Conservation (phyloP, 2,329 filamentous ascomycete genomes). For the Claviceps sp. region DNA sequence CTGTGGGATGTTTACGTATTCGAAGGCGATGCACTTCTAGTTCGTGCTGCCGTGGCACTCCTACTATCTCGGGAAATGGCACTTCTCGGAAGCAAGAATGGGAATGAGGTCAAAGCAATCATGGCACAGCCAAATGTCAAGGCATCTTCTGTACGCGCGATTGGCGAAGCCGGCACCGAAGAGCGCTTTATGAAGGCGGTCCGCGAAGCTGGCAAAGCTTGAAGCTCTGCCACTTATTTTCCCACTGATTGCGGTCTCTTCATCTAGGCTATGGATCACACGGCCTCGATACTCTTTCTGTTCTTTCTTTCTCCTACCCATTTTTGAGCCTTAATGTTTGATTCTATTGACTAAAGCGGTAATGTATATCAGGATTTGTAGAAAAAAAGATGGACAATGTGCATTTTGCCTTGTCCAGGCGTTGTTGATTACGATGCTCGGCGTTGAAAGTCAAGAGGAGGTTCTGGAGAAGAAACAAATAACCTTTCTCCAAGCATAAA, state of each 20-base stretch:
- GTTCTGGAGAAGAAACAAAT: not conserved
- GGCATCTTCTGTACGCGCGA: constrained; percentile 18
- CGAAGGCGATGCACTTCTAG: constrained; percentile 60
- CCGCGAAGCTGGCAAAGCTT: constrained; percentile 22
- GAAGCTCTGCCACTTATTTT: not conserved
- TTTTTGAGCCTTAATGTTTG: constrained; percentile 4
- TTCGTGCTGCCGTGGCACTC: constrained; percentile 58
- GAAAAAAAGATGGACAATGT: constrained; percentile 6
- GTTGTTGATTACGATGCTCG: constrained; percentile 6
- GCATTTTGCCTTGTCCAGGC: constrained; percentile 4
- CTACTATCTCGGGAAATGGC: constrained; percentile 40
- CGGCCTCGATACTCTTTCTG: not conserved
- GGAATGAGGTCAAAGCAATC: constrained; percentile 29
- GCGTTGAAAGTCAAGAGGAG: not conserved
- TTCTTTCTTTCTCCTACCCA: not conserved
- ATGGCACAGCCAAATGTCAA: constrained; percentile 18
- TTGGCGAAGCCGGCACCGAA: constrained; percentile 32
- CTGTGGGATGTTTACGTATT: constrained; percentile 77
- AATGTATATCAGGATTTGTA: constrained; percentile 14
- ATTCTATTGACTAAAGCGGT: constrained; percentile 8
- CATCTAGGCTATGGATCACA: not conserved
- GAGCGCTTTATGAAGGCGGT: constrained; percentile 26
- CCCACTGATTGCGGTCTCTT: not conserved
- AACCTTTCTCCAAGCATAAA: not conserved
- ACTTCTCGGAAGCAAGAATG: constrained; percentile 32